Percentiles rank a stretch among this genome's conserved stretches.
Evolutionary conservation across 306 rosid species (phyloP).

Genomic region (Fragaria nilgerrensis): DNA sequence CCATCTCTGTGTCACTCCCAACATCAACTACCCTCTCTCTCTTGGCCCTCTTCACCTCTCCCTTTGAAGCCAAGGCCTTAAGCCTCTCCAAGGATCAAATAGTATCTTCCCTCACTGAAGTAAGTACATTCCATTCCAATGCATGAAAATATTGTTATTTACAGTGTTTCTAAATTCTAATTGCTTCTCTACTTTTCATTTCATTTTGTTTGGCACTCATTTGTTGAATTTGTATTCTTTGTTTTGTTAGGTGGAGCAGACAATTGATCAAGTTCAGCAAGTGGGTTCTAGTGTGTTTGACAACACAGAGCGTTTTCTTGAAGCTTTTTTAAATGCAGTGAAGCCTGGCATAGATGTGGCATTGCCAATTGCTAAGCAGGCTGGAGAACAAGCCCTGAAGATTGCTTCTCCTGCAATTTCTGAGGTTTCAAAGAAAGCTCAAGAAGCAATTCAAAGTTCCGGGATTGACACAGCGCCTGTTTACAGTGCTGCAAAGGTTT

Average conservation of each 20-base stretch:
- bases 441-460: slow-evolving; percentile 66
- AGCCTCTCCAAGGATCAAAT: slow-evolving; percentile 71
- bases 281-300: slow-evolving; percentile 58
- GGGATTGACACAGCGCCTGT: slow-evolving; percentile 74
- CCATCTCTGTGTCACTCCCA: slow-evolving; percentile 51
- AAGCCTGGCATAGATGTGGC: slow-evolving; percentile 79
- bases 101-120: slow-evolving; percentile 72
- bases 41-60: slow-evolving; percentile 60
- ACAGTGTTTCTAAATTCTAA: not conserved
- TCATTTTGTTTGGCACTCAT: slow-evolving; percentile 17
- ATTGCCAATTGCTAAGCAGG: slow-evolving; percentile 63
- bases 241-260: slow-evolving; percentile 65
- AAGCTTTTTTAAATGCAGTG: slow-evolving; percentile 47
- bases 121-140: slow-evolving; percentile 14
- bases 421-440: slow-evolving; percentile 75
- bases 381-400: slow-evolving; percentile 74
- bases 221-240: not conserved
- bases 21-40: slow-evolving; percentile 70
- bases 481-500: slow-evolving; percentile 74
- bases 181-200: not conserved
- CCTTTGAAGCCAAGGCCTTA: slow-evolving; percentile 65
- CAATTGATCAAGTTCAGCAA: slow-evolving; percentile 75
- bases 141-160: not conserved
- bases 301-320: slow-evolving; percentile 42
- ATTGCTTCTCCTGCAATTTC: slow-evolving; percentile 77